phyloP scores from a whole-genome alignment of 306 rosid genomes.

The Cucumis hystrix region DNA sequence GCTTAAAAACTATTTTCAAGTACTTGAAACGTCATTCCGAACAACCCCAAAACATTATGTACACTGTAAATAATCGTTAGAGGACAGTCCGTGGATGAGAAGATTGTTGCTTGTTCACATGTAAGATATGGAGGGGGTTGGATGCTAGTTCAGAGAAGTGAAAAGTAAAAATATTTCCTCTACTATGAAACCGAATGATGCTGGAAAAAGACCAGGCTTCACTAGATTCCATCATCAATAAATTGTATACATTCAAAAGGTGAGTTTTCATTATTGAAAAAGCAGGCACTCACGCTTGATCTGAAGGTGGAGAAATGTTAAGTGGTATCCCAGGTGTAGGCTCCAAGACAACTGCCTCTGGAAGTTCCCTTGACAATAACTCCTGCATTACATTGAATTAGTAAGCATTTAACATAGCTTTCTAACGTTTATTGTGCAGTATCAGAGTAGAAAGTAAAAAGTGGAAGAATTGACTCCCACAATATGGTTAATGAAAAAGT shows the following conservation, averaged over 20 bases:
- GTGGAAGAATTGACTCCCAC: background rate
- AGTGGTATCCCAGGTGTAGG: slow-evolving; percentile 61
- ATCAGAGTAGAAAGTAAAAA: background rate
- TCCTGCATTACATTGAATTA: slow-evolving; percentile 43
- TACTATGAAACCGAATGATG: background rate
- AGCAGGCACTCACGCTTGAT: slow-evolving; percentile 2
- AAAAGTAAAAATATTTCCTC: background rate
- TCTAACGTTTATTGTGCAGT: background rate
- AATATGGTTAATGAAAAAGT: background rate
- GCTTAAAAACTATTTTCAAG: no score
- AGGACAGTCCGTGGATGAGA: background rate
- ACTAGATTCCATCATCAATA: background rate
- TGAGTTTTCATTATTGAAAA: background rate
- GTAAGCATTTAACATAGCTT: background rate
- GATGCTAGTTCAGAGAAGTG: background rate
- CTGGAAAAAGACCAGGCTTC: background rate
- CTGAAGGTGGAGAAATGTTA: slow-evolving; percentile 27
- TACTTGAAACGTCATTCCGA: no score
- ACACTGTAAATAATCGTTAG: background rate
- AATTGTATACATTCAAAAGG: background rate
- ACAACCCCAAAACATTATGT: background rate
- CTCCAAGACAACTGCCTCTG: slow-evolving; percentile 43
- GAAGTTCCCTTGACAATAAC: slow-evolving; percentile 57
- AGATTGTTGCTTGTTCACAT: background rate
- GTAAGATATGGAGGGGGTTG: background rate